Percentiles rank a stretch among this genome's conserved stretches.
Conservation (phyloP, 2,329 filamentous ascomycete genomes). For the Fusarium ramigenum region DNA sequence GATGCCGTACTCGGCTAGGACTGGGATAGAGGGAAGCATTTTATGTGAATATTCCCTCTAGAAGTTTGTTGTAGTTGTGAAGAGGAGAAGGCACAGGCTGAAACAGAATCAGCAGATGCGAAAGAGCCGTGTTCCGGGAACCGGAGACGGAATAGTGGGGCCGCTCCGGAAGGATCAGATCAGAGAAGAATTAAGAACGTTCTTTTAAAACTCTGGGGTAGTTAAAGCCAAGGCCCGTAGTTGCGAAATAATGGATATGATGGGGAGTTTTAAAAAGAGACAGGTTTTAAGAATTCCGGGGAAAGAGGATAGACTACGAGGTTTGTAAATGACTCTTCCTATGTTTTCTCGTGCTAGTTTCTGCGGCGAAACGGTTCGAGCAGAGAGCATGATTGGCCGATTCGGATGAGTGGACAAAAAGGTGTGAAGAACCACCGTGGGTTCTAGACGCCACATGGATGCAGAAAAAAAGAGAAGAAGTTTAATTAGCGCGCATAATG, state of each 20-base stretch:
- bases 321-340: constrained; percentile 35
- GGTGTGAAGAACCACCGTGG: constrained; percentile 13
- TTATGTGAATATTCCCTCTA: background rate
- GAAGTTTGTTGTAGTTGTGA: background rate
- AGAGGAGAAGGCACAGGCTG: constrained; percentile 3
- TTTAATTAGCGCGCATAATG: constrained; percentile 25
- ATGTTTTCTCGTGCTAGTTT: constrained; percentile 31
- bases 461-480: background rate
- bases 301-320: constrained; percentile 9
- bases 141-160: constrained; percentile 37
- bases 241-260: constrained; percentile 5
- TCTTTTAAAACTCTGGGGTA: constrained; percentile 6
- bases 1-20: constrained; percentile 81
- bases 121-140: constrained; percentile 26
- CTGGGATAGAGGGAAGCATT: constrained; percentile 68
- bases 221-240: constrained; percentile 10
- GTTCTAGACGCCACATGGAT: constrained; percentile 14
- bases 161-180: constrained; percentile 25
- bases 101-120: constrained; percentile 1
- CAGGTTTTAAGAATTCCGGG: background rate
- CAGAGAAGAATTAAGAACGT: background rate
- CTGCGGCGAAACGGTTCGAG: constrained; percentile 37
- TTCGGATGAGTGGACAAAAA: constrained; percentile 39
- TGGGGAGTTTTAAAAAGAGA: background rate
- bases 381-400: constrained; percentile 38